A percentile compares a stretch with the other conserved stretches of the same genome.
phyloP scores from a whole-genome alignment of 2,329 filamentous ascomycete species.

The Ophiostoma populinum region DNA sequence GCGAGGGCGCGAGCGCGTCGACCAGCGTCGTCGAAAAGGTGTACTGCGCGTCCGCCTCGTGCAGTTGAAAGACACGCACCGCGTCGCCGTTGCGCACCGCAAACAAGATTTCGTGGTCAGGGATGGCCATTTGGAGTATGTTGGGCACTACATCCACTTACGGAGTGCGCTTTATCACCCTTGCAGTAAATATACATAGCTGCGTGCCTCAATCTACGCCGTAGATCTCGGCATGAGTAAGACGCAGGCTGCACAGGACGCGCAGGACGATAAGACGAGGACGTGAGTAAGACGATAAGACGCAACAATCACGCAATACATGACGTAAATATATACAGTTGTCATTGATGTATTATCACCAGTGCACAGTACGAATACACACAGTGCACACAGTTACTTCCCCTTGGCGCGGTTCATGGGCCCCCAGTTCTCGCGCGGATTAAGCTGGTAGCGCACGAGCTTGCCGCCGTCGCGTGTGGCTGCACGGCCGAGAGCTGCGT shows the following conservation, averaged over 20 bases:
- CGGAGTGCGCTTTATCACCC: too few species aligned
- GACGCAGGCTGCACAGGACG: too few species aligned
- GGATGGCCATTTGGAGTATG: constrained; percentile 3
- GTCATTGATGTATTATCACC: not conserved
- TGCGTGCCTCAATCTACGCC: constrained; percentile 8
- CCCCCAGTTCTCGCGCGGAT: constrained; percentile 87
- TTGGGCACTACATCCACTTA: too few species aligned
- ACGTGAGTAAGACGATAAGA: too few species aligned
- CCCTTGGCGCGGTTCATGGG: constrained; percentile 48
- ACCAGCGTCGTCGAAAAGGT: too few species aligned
- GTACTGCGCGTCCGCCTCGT: not conserved
- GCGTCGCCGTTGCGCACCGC: not conserved
- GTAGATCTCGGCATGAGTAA: constrained; percentile 10
- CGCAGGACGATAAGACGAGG: too few species aligned
- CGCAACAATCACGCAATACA: too few species aligned
- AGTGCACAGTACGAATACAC: not conserved
- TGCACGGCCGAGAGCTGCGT: constrained; percentile 61
- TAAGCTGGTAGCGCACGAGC: constrained; percentile 73
- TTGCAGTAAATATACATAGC: too few species aligned
- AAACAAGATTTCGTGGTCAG: constrained; percentile 18
- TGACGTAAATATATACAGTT: too few species aligned
- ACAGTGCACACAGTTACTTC: constrained; percentile 22
- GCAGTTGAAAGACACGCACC: too few species aligned
- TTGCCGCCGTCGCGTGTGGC: constrained; percentile 38
- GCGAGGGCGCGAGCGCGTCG: too few species aligned